Base-by-base conservation (phyloP, 139 green algal species). In the Edaphochlamys debaryana region DNA sequence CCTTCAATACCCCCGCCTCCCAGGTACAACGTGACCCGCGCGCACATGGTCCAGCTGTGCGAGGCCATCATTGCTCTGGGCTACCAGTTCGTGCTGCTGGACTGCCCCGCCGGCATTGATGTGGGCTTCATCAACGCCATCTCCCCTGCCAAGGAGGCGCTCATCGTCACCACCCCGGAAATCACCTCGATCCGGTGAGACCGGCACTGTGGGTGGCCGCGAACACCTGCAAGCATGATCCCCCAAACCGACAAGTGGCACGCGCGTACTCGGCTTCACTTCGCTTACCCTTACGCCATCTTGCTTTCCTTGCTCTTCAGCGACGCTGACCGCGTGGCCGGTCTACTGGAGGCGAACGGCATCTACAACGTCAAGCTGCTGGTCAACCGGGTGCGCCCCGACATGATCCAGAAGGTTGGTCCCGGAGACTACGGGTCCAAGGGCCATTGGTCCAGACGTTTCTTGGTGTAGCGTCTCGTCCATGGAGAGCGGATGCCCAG, bases 61-160 rank as follows among this genome's bases (percentile, higher is more conserved):
- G 87, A 94, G 34, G 93, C 90, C 40, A 92, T 98, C 56, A 89
- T 92, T 52, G 83, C 87, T 19, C 82, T 95, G 40, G 94, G 94
- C 37, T 97, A 96, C 88, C 90, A 98, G 69, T 98, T 96, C 85
- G 94, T 98, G 80, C 82, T 98, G 60, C 94, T 98, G 67, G 94
- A 97, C 67, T 88, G 82, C 83, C 83, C 94, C 48, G 94, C 94
- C 60, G 94, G 95, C 67, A 98, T 98, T 84, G 95, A 98, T 82
- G 89, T 97, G 25, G 95, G 95, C 45, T 98, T 98, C 90, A 96
- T 98, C 87, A 97, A 98, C 73, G 95, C 95, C 60, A 96, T 98
- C 64, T 94, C 92, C 20, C 93, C 93, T 40, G 95, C 95, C 8
- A 91, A 96, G 81, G 95, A 98, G 86, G 90, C 94, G 41, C 84